Evolutionary conservation across 495 filamentous ascomycete genomes (phyloP), one percentile per base, ranked within the genome.

Genomic region (Aspergillus sparsus): DNA sequence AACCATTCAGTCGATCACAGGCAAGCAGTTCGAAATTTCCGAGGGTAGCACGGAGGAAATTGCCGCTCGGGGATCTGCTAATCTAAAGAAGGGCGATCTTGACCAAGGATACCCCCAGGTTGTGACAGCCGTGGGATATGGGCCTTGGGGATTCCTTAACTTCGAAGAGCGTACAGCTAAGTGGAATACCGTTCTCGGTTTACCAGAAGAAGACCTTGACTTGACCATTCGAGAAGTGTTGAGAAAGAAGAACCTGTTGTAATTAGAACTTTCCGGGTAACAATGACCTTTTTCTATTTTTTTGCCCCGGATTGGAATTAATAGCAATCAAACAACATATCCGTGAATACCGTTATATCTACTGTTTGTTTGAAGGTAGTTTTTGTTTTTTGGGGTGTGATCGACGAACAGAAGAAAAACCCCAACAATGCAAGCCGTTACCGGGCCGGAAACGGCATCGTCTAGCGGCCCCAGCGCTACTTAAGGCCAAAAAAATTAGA

Each of bases 391-490:
- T 27, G 21, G 21, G 21, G 21, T 3, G 3, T 27, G 21, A 27
- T 27, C 21, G 21, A 27, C 3, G 21, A 27, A 27, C 21, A 27
- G 3, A 27, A 27, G 21, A 27, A 1, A 27, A 27, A 27, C 21
- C 39, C 39, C 55, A 45, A 50, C 55, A 6, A 2, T 7, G 2
- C 7, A 41, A 3, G 52, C 55, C 61, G 61, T 55, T 27, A 53
- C 49, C 61, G 61, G 61, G 31, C 61, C 60, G 61, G 56, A 55
- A 62, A 35, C 61, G 49, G 60, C n/a, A 5, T 15, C 15, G 10
- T 1, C 35, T 1, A 35, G 12, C 7, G 15, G 7, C 10, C 7
- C 27, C 3, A 15, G 31, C 15, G n/a, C 18, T 34, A 53, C 42
- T n/a, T 36, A 35, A 45, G 21, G 16, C 46, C n/a, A 36, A 36